phyloP scores from a whole-genome alignment of 1,284 basidiomycete species.

The Irpex rosettiformis region DNA sequence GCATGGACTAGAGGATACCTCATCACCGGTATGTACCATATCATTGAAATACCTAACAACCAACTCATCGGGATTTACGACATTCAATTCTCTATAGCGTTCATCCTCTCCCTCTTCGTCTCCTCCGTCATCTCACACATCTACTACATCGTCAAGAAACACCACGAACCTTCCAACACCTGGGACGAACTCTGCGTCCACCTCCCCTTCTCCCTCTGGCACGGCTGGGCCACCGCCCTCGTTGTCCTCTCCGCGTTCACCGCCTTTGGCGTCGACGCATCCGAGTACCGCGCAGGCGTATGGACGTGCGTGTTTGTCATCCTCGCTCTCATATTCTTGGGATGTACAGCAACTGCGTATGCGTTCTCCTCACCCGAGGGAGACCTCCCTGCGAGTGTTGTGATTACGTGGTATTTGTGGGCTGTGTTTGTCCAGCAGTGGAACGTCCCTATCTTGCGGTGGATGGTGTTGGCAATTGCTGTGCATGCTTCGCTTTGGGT shows the following conservation, averaged over 20 bases:
- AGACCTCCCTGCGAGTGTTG: constrained; percentile 85
- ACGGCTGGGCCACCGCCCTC: constrained; percentile 92
- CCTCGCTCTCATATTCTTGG: constrained; percentile 89
- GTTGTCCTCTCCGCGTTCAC: constrained; percentile 88
- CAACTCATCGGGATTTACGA: constrained; percentile 1
- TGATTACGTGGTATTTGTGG: constrained; percentile 80
- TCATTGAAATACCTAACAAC: not conserved
- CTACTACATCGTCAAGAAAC: constrained; percentile 90
- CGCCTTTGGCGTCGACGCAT: constrained; percentile 83
- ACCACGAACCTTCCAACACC: constrained; percentile 60
- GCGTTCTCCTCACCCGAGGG: constrained; percentile 88
- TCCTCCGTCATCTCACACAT: constrained; percentile 84
- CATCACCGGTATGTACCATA: constrained; percentile 50
- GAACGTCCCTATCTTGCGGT: constrained; percentile 70
- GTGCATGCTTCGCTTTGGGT: not conserved
- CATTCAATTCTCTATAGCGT: constrained; percentile 43
- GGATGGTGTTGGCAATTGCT: constrained; percentile 52
- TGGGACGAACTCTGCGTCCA: constrained; percentile 80
- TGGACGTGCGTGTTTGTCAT: constrained; percentile 96
- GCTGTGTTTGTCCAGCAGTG: constrained; percentile 78
- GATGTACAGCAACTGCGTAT: constrained; percentile 88
- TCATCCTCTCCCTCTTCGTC: constrained; percentile 84
- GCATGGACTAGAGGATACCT: constrained; percentile 73
- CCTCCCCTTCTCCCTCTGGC: constrained; percentile 89
- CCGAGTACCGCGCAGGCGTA: constrained; percentile 64